phyloP scores from a whole-genome alignment of 202 grass and related monocot genomes.

The Setaria italica region DNA sequence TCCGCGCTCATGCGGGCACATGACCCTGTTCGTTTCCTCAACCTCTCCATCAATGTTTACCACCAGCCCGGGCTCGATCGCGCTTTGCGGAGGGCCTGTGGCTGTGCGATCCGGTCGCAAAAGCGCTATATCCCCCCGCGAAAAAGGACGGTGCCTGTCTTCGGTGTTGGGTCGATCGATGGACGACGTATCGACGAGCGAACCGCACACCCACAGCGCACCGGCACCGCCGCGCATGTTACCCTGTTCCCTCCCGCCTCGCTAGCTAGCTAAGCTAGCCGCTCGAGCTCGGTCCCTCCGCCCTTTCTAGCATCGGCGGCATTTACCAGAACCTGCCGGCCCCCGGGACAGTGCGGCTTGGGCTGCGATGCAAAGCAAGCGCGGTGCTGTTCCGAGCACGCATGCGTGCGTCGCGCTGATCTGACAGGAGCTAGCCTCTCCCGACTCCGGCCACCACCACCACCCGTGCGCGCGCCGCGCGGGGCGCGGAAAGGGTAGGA shows the following conservation, averaged over 20 bases:
- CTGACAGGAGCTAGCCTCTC: not conserved
- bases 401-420: not conserved
- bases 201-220: conserved; percentile 6
- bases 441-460: not conserved
- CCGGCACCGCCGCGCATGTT: conserved; percentile 49
- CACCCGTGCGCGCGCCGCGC: not conserved
- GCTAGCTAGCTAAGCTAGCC: not conserved
- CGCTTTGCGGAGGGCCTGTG: not conserved
- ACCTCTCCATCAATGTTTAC: not conserved
- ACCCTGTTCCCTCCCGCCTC: conserved; percentile 33
- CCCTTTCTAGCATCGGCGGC: not conserved
- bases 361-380: not conserved
- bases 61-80: not conserved
- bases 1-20: conserved; percentile 43
- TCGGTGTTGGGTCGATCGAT: conserved; percentile 15
- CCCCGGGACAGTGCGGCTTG: not conserved
- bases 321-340: not conserved
- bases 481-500: too few relatives aligned
- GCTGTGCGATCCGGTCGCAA: conserved; percentile 13
- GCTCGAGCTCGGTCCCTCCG: not conserved
- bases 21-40: conserved; percentile 38
- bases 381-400: not conserved
- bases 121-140: conserved; percentile 32
- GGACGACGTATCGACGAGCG: conserved; percentile 31
- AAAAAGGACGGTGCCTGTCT: conserved; percentile 42